Base-by-base conservation (phyloP, 257 asterid genomes). In the Nicotiana knightiana region DNA sequence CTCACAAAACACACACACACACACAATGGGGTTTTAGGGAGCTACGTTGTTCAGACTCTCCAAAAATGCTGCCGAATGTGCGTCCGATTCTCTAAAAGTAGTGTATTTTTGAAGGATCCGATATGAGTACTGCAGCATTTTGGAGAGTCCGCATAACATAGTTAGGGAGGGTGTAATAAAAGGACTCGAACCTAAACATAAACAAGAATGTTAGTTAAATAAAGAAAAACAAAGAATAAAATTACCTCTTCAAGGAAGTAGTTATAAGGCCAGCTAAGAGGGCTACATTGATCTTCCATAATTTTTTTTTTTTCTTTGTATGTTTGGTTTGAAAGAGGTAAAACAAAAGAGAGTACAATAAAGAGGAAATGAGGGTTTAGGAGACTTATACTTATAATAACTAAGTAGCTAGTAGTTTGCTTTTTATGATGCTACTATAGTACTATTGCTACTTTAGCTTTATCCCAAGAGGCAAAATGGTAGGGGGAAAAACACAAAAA, bases 231-330 rank as follows among this genome's bases (percentile, higher is more conserved):
- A 71, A 59, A 37, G 35, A 79, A 59, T 33, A 62, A 46, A 58
- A 65, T 0, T 66, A 81, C 83, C 83, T 81, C 83, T 81, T 81
- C 83, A 4, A 64, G 78, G 55, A 66, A 81, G 83, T 48, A 81
- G 83, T 46, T 75, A 51, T 16, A 66, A 80, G 83, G 83, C 83
- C 83, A 80, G 35, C 83, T 80, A 66, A 81, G 83, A 81, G 77
- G 83, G 57, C 83, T 81, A 87, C 94, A 87, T 87, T 92, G 97
- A 54, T 95, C 97, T 90, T 95, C 98, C 98, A 93, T 93, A 79
- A n/a, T n/a, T n/a, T 71, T 77, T 4, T 43, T 24, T 70, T 80
- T 43, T 85, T 79, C 16, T 64, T 3, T 82, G 78, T 82, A 84
- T 82, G 76, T 83, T 9, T 39, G 87, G 48, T 46, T 59, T 81